These are phyloP conservation scores for Trichocladium uniseriatum DNA, from an alignment of 495 filamentous ascomycete species.

Conservation along the genomic window DNA sequence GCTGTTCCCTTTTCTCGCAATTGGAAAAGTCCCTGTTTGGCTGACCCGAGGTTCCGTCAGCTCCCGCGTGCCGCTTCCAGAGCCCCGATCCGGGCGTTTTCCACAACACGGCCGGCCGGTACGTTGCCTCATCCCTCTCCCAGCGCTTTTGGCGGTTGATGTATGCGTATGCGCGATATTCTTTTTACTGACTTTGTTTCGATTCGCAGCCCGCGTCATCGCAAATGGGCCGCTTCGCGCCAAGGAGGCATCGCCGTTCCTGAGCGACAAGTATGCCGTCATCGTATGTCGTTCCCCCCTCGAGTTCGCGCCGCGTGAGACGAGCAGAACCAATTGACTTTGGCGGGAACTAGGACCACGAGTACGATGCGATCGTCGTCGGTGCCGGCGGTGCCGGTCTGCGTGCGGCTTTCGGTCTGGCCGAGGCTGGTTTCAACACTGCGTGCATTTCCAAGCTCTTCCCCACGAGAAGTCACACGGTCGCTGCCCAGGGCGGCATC, in stretches of 20 bases:
- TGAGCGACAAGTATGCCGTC: conserved; percentile 81
- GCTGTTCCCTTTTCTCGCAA: conserved; percentile 1
- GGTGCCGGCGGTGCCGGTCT: conserved; percentile 91
- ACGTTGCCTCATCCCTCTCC: conserved; percentile 23
- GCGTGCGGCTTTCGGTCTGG: conserved; percentile 90
- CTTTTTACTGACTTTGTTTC: neutral
- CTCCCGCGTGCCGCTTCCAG: conserved; percentile 35
- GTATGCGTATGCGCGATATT: too few species aligned
- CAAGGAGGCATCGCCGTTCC: conserved; percentile 77
- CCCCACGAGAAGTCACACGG: conserved; percentile 90
- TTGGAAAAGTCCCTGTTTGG: neutral
- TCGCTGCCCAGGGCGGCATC: conserved; percentile 89
- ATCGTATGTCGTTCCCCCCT: conserved; percentile 54
- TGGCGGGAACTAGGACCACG: conserved; percentile 38
- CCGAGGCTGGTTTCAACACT: conserved; percentile 96
- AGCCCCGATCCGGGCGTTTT: conserved; percentile 64
- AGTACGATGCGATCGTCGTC: conserved; percentile 78
- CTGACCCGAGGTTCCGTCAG: conserved; percentile 26
- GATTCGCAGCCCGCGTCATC: conserved; percentile 54
- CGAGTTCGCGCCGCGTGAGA: neutral
- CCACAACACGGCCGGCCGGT: conserved; percentile 75
- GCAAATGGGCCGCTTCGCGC: conserved; percentile 75
- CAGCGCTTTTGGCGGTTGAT: neutral
- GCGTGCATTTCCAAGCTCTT: conserved; percentile 98
- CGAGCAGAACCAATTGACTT: conserved; percentile 20